Base-by-base conservation (phyloP, 2,329 filamentous ascomycete species). In the Fusarium nematophilum region DNA sequence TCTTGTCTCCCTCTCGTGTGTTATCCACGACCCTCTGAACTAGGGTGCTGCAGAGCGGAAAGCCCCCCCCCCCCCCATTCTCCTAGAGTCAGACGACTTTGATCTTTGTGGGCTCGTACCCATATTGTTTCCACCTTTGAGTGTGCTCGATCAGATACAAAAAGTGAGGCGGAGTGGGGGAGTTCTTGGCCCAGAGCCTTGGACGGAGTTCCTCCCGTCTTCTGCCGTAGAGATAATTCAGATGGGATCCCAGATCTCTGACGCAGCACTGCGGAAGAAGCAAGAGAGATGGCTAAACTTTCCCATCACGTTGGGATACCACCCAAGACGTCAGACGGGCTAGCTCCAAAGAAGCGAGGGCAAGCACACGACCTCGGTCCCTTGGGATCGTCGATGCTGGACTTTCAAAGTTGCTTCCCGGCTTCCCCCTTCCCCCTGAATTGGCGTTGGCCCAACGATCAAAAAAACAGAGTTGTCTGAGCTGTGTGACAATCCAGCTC, bases 311-410 rank as follows among this genome's bases (percentile, higher is more conserved):
- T 10, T 17, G 25, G 14, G 13, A 25, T 34, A n/a, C n/a, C n/a
- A n/a, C n/a, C n/a, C n/a, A n/a, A 46, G 30, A 25, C 42, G 37
- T 57, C 34, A 47, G 50, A 49, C 45, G 46, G 42, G 23, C 40
- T 18, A 14, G 29, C 21, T n/a, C 42, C 15, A 17, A 14, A 23
- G 11, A 31, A 11, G 4, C 6, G 30, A 50, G 15, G 10, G 51
- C 59, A n/a, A 61, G 59, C 60, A 63, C 60, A 63, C 56, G 59
- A 63, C 56, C 9, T 36, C 25, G 45, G 29, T n/a, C n/a, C n/a
- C n/a, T n/a, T 43, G 13, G 17, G 59, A 47, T 63, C 46, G 46
- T 14, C 51, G 40, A 17, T 13, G 26, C 36, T 57, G 26, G n/a
- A n/a, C 38, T 50, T 57, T 45, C 42, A 57, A 37, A 38, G 33